These are phyloP conservation scores for Amylostereum areolatum DNA, from an alignment of 1,284 basidiomycete species.

Conservation along the genomic window DNA sequence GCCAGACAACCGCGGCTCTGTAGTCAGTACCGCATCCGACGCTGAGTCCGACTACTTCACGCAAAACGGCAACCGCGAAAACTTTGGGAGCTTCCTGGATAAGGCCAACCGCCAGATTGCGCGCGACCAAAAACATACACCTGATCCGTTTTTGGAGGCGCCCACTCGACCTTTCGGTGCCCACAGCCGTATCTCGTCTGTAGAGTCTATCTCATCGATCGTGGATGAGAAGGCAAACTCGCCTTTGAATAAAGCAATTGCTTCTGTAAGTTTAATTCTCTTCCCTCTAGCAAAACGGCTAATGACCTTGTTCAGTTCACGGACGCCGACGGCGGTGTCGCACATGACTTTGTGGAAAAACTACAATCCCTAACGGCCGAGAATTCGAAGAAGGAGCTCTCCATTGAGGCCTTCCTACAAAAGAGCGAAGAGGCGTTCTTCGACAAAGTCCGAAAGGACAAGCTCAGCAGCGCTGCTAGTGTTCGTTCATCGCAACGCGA, in stretches of 20 bases:
- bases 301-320: constrained; percentile 58
- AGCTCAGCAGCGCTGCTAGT: constrained; percentile 72
- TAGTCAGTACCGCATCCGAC: constrained; percentile 44
- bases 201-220: constrained; percentile 84
- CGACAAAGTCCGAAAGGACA: constrained; percentile 82
- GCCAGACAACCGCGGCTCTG: constrained; percentile 37
- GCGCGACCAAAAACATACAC: constrained; percentile 65
- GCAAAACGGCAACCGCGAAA: constrained; percentile 30
- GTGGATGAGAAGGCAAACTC: constrained; percentile 87
- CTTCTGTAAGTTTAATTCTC: constrained; percentile 50
- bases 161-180: constrained; percentile 72
- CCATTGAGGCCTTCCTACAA: constrained; percentile 84
- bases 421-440: constrained; percentile 94
- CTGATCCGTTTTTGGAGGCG: constrained; percentile 79
- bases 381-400: constrained; percentile 87
- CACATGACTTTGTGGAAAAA: constrained; percentile 83
- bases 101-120: constrained; percentile 80
- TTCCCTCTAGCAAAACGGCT: background rate
- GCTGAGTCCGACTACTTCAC: constrained; percentile 57
- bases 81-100: constrained; percentile 77
- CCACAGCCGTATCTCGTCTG: constrained; percentile 77
- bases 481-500: constrained; percentile 75
- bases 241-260: constrained; percentile 88
- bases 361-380: constrained; percentile 73
- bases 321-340: constrained; percentile 86